Evolutionary conservation across 192 early-diverging fungal genomes (phyloP).

Genomic region (Backusella australiensis): DNA sequence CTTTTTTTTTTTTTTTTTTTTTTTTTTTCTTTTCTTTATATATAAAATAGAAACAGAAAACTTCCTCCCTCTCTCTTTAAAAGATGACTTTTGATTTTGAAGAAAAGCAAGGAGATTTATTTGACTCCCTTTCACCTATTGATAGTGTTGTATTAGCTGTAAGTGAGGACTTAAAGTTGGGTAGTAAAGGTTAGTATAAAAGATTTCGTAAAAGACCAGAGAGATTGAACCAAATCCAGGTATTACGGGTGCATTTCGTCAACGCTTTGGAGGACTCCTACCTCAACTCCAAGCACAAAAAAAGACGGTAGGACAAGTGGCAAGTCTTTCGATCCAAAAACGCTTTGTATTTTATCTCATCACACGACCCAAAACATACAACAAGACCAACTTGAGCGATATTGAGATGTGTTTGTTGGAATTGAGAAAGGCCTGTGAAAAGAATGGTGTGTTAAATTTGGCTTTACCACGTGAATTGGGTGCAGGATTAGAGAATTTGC

Average conservation of each 20-base stretch:
- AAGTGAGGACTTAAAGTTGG: conserved; percentile 25
- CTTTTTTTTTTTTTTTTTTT: background rate
- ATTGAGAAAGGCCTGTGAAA: conserved; percentile 25
- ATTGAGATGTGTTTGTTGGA: conserved; percentile 18
- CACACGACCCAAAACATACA: conserved; percentile 22
- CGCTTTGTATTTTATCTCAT: conserved; percentile 38
- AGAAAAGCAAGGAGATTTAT: conserved; percentile 31
- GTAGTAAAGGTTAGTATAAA: conserved; percentile 15
- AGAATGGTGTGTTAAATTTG: conserved; percentile 22
- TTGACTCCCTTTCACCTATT: conserved; percentile 7
- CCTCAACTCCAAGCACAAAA: conserved; percentile 23
- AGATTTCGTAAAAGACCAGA: no score
- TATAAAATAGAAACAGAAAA: background rate
- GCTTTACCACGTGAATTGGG: conserved; percentile 25
- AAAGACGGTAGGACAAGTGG: conserved; percentile 29
- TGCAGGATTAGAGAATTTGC: conserved; percentile 16
- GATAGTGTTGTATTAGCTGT: conserved; percentile 29
- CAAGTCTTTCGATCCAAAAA: conserved; percentile 15
- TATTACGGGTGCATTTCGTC: conserved; percentile 27
- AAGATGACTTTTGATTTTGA: conserved; percentile 33
- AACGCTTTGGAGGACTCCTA: conserved; percentile 15
- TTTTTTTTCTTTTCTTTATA: background rate
- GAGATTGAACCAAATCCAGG: background rate
- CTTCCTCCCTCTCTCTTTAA: background rate
- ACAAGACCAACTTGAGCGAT: conserved; percentile 20